These are phyloP conservation scores for Citrullus colocynthis DNA, from an alignment of 306 rosid genomes.

Conservation along the genomic window DNA sequence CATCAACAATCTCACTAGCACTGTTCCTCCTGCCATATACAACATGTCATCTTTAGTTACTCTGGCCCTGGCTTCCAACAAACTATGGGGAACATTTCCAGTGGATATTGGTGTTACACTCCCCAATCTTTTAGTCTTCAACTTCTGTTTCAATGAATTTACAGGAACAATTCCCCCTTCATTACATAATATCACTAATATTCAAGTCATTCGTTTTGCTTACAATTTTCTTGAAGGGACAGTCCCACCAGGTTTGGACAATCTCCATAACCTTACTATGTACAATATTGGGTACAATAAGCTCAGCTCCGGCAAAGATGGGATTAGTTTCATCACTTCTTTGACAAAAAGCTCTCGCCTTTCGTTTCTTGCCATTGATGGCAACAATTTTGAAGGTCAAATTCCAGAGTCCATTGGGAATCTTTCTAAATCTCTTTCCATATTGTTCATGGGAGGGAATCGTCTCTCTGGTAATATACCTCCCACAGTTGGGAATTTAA, in stretches of 20 bases:
- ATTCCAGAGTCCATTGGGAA: conserved; percentile 60
- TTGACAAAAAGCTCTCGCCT: conserved; percentile 42
- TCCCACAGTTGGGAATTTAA: conserved; percentile 31
- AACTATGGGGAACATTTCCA: conserved; percentile 60
- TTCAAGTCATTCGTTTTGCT: conserved; percentile 32
- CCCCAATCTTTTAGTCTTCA: conserved; percentile 40
- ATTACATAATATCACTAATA: conserved; percentile 53
- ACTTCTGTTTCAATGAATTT: conserved; percentile 41
- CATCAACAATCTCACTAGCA: conserved; percentile 41
- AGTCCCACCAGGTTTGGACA: conserved; percentile 64
- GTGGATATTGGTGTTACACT: conserved; percentile 34
- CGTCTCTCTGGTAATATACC: conserved; percentile 48
- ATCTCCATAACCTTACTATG: conserved; percentile 39
- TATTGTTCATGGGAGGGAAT: conserved; percentile 50
- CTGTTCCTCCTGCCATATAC: conserved; percentile 32
- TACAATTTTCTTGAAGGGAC: conserved; percentile 41
- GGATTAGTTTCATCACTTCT: conserved; percentile 40
- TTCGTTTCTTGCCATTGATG: conserved; percentile 37
- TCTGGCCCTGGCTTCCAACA: conserved; percentile 44
- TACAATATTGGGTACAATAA: conserved; percentile 47
- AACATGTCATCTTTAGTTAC: conserved; percentile 41
- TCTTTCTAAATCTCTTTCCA: conserved; percentile 40
- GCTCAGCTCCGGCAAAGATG: conserved; percentile 25
- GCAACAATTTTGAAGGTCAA: conserved; percentile 37
- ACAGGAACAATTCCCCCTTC: conserved; percentile 57